These are phyloP conservation scores for Fusarium annulatum DNA, from an alignment of 2,329 filamentous ascomycete genomes.

Conservation along the genomic window DNA sequence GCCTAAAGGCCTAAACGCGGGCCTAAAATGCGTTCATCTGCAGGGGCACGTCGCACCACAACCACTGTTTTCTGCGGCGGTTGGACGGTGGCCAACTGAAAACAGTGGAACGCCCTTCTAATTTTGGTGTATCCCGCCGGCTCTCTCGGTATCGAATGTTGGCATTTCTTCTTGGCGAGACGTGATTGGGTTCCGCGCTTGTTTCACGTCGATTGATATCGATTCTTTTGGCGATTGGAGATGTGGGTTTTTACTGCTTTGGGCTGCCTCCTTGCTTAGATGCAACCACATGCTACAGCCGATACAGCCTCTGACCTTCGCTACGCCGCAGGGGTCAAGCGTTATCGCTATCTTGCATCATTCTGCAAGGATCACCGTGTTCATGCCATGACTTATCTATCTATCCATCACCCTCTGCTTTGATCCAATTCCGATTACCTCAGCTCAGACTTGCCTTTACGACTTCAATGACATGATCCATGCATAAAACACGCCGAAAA, in stretches of 20 bases:
- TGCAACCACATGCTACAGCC: constrained; percentile 32
- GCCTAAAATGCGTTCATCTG: not conserved
- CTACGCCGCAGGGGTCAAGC: constrained; percentile 5
- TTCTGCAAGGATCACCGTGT: constrained; percentile 6
- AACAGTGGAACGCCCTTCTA: constrained; percentile 22
- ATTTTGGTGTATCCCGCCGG: constrained; percentile 22
- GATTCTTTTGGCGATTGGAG: not conserved
- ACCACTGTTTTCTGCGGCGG: constrained; percentile 27
- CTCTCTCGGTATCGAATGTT: constrained; percentile 3
- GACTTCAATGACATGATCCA: constrained; percentile 58
- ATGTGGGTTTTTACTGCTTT: not conserved
- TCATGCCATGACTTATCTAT: constrained; percentile 25
- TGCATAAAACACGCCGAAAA: constrained; percentile 31
- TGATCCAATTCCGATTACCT: constrained; percentile 1
- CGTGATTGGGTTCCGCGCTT: constrained; percentile 22
- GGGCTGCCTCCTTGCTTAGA: constrained; percentile 16
- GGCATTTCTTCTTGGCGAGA: constrained; percentile 12
- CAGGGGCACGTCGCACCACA: constrained; percentile 44
- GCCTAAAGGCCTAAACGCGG: not conserved
- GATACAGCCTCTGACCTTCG: constrained; percentile 19
- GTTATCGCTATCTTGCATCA: constrained; percentile 8
- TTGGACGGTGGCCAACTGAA: constrained; percentile 34
- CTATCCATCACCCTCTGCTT: not conserved
- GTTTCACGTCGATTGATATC: constrained; percentile 8
- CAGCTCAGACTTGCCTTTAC: constrained; percentile 76